Base-by-base conservation (phyloP, 2,329 filamentous ascomycete genomes). In the Zalaria sp. region DNA sequence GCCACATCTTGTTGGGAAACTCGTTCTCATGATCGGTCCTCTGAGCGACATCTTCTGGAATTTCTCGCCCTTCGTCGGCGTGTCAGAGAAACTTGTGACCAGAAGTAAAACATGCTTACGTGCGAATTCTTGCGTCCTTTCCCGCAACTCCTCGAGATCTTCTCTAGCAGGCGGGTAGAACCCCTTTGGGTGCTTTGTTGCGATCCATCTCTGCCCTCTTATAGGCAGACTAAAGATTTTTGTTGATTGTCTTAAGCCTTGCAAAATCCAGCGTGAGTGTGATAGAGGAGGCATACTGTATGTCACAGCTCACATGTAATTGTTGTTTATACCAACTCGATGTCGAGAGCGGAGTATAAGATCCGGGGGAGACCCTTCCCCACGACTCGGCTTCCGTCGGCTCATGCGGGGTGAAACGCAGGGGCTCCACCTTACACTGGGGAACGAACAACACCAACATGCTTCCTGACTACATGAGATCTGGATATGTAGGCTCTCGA, bases 1-100 rank as follows among this genome's bases (percentile, higher is more conserved):
- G 71, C 91, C 91, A 98, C 81, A 98, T 89, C 5, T 82, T 78
- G 39, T 77, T 73, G 3, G 91, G 91, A 61, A 98, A 98, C 38
- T 77, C 78, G 71, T 96, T 96, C 56, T 72, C 71, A 56, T 75
- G 75, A 66, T 98, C 89, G n/a, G 87, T 93, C 43, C 69, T 68
- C 7, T 83, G 74, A 1, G 89, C 91, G 9, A 95, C 67, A 49
- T 87, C 80, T 58, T 86, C 83, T 18, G 86, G 67, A 43, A 96
- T 88, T 62, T 95, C 87, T 54, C 89, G 78, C 46, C 83, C 78
- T 69, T 18, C 18, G 18, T 18, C 18, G 18, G 18, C 18, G 18
- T 18, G 18, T 18, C 18, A 18, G 18, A 18, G 29, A 7, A 32
- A 32, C 29, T 32, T n/a, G 29, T 32, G 7, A 32, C 7, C 29